phyloP scores from a whole-genome alignment of 106 monocot genomes.

The Cymbidium sinense region DNA sequence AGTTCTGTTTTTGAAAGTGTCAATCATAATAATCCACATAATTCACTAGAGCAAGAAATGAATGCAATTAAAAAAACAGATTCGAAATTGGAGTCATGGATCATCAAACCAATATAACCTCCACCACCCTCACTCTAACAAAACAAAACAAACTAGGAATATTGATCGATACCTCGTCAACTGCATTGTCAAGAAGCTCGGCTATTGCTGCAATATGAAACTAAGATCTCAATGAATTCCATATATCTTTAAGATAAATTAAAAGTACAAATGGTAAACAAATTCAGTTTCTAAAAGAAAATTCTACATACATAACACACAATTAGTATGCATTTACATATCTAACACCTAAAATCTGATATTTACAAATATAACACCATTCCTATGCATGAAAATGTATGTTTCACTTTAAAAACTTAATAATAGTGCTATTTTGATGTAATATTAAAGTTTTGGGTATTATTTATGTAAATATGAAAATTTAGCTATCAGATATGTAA shows the following conservation, averaged over 20 bases:
- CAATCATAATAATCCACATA: not conserved
- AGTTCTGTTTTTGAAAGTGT: not conserved
- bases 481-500: too few relatives aligned
- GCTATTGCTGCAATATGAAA: conserved; percentile 73
- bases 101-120: not conserved
- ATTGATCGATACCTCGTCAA: conserved; percentile 72
- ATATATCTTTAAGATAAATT: not conserved
- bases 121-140: not conserved
- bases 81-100: not conserved
- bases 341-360: too few relatives aligned
- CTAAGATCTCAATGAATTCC: not conserved
- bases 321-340: too few relatives aligned
- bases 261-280: not conserved
- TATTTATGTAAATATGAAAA: too few relatives aligned
- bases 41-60: not conserved
- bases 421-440: too few relatives aligned
- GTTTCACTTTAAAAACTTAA: too few relatives aligned
- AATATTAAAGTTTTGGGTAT: too few relatives aligned
- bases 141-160: not conserved
- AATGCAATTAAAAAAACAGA: not conserved
- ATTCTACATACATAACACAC: too few relatives aligned
- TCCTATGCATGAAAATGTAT: too few relatives aligned
- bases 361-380: too few relatives aligned
- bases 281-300: not conserved
- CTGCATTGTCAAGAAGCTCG: conserved; percentile 87